phyloP scores from a whole-genome alignment of 1,139 yeast genomes.

The Pichia sp. region DNA sequence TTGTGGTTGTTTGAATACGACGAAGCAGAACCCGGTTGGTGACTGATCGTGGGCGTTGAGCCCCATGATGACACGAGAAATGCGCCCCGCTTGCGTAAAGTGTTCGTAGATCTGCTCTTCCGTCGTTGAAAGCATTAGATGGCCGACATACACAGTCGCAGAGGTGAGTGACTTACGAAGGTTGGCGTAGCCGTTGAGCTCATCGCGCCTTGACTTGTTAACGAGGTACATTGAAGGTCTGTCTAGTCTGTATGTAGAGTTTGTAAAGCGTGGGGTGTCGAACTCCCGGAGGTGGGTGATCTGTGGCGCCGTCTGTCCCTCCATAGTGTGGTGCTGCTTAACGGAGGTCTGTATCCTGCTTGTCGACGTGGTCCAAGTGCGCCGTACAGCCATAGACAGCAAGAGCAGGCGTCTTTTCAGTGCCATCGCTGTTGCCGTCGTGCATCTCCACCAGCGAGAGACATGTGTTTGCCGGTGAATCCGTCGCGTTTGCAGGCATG shows the following conservation, averaged over 20 bases:
- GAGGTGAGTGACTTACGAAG: conserved; percentile 41
- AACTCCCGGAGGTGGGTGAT: no score
- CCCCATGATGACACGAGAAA: conserved; percentile 85
- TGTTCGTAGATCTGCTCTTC: conserved; percentile 90
- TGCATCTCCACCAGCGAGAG: no score
- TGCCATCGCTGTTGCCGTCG: no score
- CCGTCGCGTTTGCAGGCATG: no score
- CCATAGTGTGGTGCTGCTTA: conserved; percentile 44
- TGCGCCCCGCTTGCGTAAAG: conserved; percentile 64
- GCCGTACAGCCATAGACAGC: no score
- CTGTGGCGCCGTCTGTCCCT: conserved; percentile 46
- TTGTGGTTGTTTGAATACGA: conserved; percentile 57
- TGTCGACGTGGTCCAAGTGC: no score
- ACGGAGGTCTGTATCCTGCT: no score
- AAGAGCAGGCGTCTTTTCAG: no score
- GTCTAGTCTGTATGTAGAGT: conserved; percentile 60
- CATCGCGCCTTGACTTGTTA: conserved; percentile 54
- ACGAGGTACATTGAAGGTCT: conserved; percentile 76
- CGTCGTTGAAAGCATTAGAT: conserved; percentile 76
- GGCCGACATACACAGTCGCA: conserved; percentile 82
- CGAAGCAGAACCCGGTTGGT: conserved; percentile 95
- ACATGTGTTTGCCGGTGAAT: no score
- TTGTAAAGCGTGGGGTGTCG: conserved; percentile 40
- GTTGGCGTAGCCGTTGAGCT: conserved; percentile 64
- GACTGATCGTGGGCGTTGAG: conserved; percentile 80